phyloP scores from a whole-genome alignment of 1,139 yeast genomes.

The Nakaseomyces glabratus region DNA sequence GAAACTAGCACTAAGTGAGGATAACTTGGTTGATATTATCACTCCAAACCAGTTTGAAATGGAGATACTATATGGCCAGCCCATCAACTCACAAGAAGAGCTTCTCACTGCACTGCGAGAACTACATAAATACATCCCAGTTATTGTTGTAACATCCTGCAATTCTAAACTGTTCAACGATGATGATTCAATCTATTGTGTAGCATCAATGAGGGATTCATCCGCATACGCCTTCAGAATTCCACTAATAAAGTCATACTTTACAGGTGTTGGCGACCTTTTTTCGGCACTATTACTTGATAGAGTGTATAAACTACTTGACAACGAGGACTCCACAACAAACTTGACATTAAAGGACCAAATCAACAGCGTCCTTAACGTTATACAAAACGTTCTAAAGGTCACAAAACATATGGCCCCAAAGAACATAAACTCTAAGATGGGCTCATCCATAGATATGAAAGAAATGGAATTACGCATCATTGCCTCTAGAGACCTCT shows the following conservation, averaged over 20 bases:
- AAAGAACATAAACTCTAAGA: conserved; percentile 16
- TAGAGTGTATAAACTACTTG: conserved; percentile 29
- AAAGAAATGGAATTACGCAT: conserved; percentile 29
- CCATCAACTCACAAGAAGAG: conserved; percentile 33
- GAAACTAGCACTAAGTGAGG: conserved; percentile 32
- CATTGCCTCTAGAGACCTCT: conserved; percentile 26
- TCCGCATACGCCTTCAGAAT: conserved; percentile 35
- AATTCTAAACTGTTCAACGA: conserved; percentile 21
- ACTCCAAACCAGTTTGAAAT: conserved; percentile 72
- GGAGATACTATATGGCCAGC: conserved; percentile 44
- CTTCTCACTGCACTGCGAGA: conserved; percentile 36
- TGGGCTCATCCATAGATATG: conserved; percentile 27
- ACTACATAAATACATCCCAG: conserved; percentile 34
- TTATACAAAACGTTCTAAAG: conserved; percentile 26
- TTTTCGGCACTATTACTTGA: conserved; percentile 58
- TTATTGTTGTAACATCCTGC: conserved; percentile 30
- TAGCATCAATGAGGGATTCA: conserved; percentile 28
- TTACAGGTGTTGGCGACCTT: conserved; percentile 69
- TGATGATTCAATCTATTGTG: conserved; percentile 30
- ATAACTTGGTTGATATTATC: conserved; percentile 42
- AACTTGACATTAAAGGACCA: conserved; percentile 15
- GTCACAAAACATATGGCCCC: conserved; percentile 22
- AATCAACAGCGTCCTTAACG: conserved; percentile 27
- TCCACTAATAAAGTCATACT: conserved; percentile 52
- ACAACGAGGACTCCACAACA: not conserved